These are phyloP conservation scores for Metschnikowia similis DNA, from an alignment of 805 yeast species.

Conservation along the genomic window DNA sequence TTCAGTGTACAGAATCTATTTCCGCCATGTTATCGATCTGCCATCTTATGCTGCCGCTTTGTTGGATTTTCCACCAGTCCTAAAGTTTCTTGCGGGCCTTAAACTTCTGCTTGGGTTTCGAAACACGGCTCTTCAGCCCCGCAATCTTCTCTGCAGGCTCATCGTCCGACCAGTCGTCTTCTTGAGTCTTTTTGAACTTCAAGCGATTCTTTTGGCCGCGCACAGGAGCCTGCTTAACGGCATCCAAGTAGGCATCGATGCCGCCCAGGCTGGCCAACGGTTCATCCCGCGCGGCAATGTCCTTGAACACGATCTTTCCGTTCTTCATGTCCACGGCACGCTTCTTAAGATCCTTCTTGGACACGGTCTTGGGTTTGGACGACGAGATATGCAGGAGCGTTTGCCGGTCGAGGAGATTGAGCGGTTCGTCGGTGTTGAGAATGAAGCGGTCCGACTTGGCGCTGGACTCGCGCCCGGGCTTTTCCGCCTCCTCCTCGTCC, in stretches of 20 bases:
- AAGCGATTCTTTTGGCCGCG: conserved; percentile 90
- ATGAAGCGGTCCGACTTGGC: conserved; percentile 60
- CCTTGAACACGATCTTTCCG: conserved; percentile 68
- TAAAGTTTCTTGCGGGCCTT: conserved; percentile 58
- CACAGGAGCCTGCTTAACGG: conserved; percentile 87
- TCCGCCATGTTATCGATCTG: no score
- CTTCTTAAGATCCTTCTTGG: conserved; percentile 42
- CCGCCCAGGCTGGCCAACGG: conserved; percentile 48
- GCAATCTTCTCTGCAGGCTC: conserved; percentile 28
- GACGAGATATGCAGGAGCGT: conserved; percentile 87
- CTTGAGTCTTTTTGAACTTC: conserved; percentile 71
- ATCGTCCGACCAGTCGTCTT: conserved; percentile 45
- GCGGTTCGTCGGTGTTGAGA: conserved; percentile 72
- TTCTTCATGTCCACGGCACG: conserved; percentile 38
- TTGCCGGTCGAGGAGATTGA: conserved; percentile 82
- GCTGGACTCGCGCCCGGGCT: conserved; percentile 23
- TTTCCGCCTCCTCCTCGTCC: conserved; percentile 57
- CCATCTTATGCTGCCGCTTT: no score
- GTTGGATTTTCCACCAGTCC: neutral
- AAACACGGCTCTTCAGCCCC: conserved; percentile 19
- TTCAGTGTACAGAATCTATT: no score
- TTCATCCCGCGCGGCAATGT: conserved; percentile 40
- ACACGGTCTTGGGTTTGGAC: conserved; percentile 65
- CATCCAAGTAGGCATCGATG: conserved; percentile 88
- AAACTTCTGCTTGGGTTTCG: conserved; percentile 46